phyloP scores from a whole-genome alignment of 371 early-diverging fungal species.

The Mucor racemosus region DNA sequence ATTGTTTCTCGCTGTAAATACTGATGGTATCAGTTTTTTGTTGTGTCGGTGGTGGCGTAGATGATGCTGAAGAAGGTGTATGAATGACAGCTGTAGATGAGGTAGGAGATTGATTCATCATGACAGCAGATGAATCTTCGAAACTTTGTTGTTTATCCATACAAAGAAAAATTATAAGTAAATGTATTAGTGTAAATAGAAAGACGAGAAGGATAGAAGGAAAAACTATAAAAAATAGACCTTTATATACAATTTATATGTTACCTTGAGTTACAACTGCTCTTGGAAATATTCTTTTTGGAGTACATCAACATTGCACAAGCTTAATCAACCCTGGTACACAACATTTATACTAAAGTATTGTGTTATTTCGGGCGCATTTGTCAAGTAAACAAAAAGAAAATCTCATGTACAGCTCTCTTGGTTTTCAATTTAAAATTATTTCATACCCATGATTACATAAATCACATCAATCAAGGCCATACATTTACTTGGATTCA shows the following conservation, averaged over 20 bases:
- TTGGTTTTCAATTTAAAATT: background rate
- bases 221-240: background rate
- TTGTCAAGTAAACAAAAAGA: background rate
- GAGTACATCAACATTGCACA: background rate
- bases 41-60: background rate
- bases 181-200: conserved; percentile 8
- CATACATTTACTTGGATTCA: background rate
- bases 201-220: background rate
- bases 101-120: conserved; percentile 1
- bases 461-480: background rate
- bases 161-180: background rate
- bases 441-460: background rate
- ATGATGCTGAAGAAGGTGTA: background rate
- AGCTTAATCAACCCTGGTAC: background rate
- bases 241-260: conserved; percentile 5
- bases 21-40: background rate
- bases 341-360: background rate
- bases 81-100: conserved; percentile 3
- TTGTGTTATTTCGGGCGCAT: background rate
- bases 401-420: too few relatives aligned
- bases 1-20: background rate
- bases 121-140: conserved; percentile 2
- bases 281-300: background rate
- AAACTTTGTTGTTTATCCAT: conserved; percentile 10
- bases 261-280: background rate